Base-by-base conservation (phyloP, 371 early-diverging fungal species). In the Mortierella polycephala region DNA sequence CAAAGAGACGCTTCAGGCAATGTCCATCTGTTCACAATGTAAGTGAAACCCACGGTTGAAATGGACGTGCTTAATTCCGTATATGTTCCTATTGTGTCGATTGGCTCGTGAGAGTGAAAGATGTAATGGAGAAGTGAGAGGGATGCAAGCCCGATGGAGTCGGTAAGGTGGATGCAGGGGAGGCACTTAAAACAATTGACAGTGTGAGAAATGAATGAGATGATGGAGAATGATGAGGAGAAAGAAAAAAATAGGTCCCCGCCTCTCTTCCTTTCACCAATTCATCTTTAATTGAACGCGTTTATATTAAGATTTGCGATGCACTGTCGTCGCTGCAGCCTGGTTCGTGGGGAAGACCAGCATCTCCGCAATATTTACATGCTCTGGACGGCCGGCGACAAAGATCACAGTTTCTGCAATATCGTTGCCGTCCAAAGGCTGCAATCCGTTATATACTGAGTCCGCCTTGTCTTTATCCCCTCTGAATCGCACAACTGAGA, bases 291-390 rank as follows among this genome's bases (percentile, higher is more conserved):
- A 30, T 30, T 30, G 30, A 30, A 30, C 30, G 30, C 50, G 16
- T 50, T 50, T 51, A 8, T 57, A 41, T 45, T 46, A 69, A 10
- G 71, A 60, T 45, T 71, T 65, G 20, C 81, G 74, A 59, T 81
- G 70, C 37, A 82, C 79, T 21, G 82, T 85, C 16, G 85, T 84
- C 20, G 88, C 87, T 44, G 89, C 91, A 8, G 92, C 94, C 82
- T 95, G 96, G 54, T 87, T 85, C 13, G 91, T 89, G 20, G 95
- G 93, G 71, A 93, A 88, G 16, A 94, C 84, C 60, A 90, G 71
- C 83, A 93, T 85, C 81, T 90, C 91, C n/a, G 92, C 90, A 82
- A 95, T 89, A 68, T 94, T 93, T 46, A 95, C 95, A 70, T 96
- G 94, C 7, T 89, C 85, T 39, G 92, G 95, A 5, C 96, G 85